Percentiles rank a stretch among this genome's conserved stretches.
phyloP scores from a whole-genome alignment of 2,329 filamentous ascomycete species.

The Penicillium fuscoglaucum region DNA sequence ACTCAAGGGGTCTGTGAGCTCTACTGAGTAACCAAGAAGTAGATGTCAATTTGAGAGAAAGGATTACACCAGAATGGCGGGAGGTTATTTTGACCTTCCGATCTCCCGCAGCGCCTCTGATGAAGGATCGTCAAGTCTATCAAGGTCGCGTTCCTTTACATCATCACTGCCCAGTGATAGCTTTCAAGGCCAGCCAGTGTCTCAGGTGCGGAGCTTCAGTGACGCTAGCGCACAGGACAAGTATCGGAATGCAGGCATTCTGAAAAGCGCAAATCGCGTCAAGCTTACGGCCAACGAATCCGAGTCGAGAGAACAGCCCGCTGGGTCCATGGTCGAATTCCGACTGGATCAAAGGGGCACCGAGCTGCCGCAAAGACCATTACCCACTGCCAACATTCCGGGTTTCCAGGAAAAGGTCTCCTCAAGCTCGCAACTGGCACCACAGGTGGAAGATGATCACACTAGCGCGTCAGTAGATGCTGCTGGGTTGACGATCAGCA shows the following conservation, averaged over 20 bases:
- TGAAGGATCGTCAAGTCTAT: conserved; percentile 19
- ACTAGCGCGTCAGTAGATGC: conserved; percentile 31
- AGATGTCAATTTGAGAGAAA: conserved; percentile 1
- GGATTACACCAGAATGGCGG: conserved; percentile 31
- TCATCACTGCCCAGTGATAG: conserved; percentile 28
- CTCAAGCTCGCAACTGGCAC: conserved; percentile 22
- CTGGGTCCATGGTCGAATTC: conserved; percentile 29
- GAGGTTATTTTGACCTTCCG: conserved; percentile 38
- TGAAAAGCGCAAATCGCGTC: conserved; percentile 37
- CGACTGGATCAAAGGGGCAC: conserved; percentile 34
- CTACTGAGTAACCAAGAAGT: conserved; percentile 8
- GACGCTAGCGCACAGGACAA: conserved; percentile 32
- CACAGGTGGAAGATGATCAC: conserved; percentile 29
- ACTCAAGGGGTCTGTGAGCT: conserved; percentile 7
- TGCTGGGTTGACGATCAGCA: conserved; percentile 31
- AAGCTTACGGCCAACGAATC: conserved; percentile 33
- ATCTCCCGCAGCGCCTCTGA: conserved; percentile 20
- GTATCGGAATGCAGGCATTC: conserved; percentile 42
- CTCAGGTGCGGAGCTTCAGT: conserved; percentile 16
- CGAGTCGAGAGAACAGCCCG: conserved; percentile 21
- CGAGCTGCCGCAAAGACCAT: conserved; percentile 34
- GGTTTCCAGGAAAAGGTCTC: conserved; percentile 28
- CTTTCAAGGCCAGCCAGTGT: conserved; percentile 19
- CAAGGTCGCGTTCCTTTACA: conserved; percentile 30
- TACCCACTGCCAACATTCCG: conserved; percentile 41